These are phyloP conservation scores for Astragalus membranaceus DNA, from an alignment of 306 rosid species.

Conservation along the genomic window DNA sequence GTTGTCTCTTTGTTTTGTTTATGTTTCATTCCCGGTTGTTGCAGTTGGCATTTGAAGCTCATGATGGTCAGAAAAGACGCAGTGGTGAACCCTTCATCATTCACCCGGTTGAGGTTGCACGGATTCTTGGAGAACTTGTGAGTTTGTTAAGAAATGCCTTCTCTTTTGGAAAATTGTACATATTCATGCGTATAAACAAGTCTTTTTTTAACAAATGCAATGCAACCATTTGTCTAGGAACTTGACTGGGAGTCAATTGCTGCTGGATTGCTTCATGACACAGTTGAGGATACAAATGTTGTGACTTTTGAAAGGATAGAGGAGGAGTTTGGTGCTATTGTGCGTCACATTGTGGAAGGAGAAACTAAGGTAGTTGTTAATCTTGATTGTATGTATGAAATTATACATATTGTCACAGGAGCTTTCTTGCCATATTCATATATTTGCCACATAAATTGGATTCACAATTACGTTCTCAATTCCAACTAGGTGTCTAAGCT, in stretches of 20 bases:
- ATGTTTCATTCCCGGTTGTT: conserved; percentile 16
- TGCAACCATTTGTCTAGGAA: conserved; percentile 46
- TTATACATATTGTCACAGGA: neutral
- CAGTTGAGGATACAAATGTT: conserved; percentile 89
- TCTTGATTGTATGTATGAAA: neutral
- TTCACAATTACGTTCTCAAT: conserved; percentile 8
- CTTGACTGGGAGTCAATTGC: conserved; percentile 98
- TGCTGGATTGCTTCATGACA: conserved; percentile 95
- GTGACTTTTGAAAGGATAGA: conserved; percentile 90
- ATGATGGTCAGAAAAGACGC: conserved; percentile 97
- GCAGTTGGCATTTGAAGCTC: conserved; percentile 95
- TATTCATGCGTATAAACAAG: conserved; percentile 12
- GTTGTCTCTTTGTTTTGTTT: neutral
- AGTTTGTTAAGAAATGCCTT: conserved; percentile 30
- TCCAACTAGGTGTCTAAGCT: conserved; percentile 79
- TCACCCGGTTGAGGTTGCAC: conserved; percentile 99
- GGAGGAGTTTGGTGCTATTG: conserved; percentile 86
- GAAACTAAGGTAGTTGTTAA: conserved; percentile 77
- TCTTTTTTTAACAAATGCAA: conserved; percentile 15
- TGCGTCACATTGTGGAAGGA: conserved; percentile 96
- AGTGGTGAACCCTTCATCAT: conserved; percentile 99
- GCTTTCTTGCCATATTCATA: conserved; percentile 3
- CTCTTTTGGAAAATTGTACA: neutral
- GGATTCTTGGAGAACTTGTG: conserved; percentile 90
- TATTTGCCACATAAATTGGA: conserved; percentile 20